Evolutionary conservation across 129 eudicot species (phyloP), one percentile per base, ranked within the genome.

Genomic region (Arctium lappa): DNA sequence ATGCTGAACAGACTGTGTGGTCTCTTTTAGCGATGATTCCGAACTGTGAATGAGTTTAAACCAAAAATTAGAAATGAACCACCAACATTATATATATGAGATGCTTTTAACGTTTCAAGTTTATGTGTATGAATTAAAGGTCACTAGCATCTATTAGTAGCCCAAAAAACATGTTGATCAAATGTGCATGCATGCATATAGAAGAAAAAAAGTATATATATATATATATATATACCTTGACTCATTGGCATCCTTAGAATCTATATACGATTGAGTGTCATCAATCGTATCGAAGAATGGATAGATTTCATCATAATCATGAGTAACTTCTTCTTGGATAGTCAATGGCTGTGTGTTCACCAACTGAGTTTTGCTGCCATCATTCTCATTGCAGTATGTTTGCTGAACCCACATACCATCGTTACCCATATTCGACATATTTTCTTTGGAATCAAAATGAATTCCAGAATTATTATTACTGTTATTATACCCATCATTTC

Each of bases 231-330:
- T 65, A 33, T 88, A 90, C 97, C 95, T 89, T 9, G 95, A 89
- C 69, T 90, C 92, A 74, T 89, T 90, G 2, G 86, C 90, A 60
- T 92, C 92, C 79, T 89, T 92, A 37, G 91, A 88, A 69, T 86
- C 95, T 42, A 91, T 88, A 76, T 85, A 92, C 8, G 97, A 94
- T 50, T 92, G 97, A 48, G 91, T 89, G 77, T 95, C 98, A 85
- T 92, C 95, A 69, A 95, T 91, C 0, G 92, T 88, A 77, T 95
- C 97, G 33, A 92, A 92, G 74, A 91, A 90, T 1, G 92, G 90
- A 75, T 88, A 90, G 53, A 93, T 88, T 83, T 91, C 97, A 73
- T 91, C 92, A 39, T 88, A 91, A 60, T 91, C 92, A 50, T 88
- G 93, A 74, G 74, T 73, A 9, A 79, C 84, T 71, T 89, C 97